Conservation (phyloP, 805 yeast species). For the Kuraishia floccosa region DNA sequence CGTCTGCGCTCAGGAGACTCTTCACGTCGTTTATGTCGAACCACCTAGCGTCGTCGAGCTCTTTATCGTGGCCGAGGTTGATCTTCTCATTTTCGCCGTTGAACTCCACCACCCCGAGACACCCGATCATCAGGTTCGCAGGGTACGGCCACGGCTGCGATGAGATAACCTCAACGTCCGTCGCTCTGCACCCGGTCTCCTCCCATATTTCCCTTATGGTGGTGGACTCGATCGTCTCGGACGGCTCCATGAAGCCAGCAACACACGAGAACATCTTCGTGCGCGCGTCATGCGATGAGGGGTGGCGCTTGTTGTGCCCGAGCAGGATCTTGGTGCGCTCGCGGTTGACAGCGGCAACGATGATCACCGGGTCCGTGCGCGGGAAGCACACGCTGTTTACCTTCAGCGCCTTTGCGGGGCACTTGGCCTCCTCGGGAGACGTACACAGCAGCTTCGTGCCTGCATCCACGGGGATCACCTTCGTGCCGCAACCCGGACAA, state of each 20-base stretch:
- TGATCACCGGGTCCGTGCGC: slow-evolving; percentile 82
- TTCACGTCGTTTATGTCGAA: slow-evolving; percentile 45
- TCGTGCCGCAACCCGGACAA: slow-evolving; percentile 82
- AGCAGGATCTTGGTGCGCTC: slow-evolving; percentile 53
- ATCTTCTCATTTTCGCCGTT: slow-evolving; percentile 55
- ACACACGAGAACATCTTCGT: slow-evolving; percentile 63
- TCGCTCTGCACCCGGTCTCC: slow-evolving; percentile 75
- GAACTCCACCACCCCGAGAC: slow-evolving; percentile 68
- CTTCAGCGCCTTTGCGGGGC: slow-evolving; percentile 25
- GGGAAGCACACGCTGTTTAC: slow-evolving; percentile 84
- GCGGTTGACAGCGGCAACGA: slow-evolving; percentile 62
- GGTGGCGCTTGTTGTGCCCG: slow-evolving; percentile 58
- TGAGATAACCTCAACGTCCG: slow-evolving; percentile 45
- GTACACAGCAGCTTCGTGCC: slow-evolving; percentile 55
- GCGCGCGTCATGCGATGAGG: slow-evolving; percentile 13
- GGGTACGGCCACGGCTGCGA: slow-evolving; percentile 99
- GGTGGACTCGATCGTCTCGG: slow-evolving; percentile 84
- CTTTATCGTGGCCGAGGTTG: slow-evolving; percentile 74
- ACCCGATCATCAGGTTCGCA: slow-evolving; percentile 87
- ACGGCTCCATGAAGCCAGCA: slow-evolving; percentile 95
- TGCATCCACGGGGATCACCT: slow-evolving; percentile 49
- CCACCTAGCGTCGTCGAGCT: slow-evolving; percentile 82
- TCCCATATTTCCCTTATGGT: slow-evolving; percentile 89
- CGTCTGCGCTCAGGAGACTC: slow-evolving; percentile 19
- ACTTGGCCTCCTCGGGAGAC: slow-evolving; percentile 20